These are phyloP conservation scores for Colletotrichum liaoningense DNA, from an alignment of 2,329 filamentous ascomycete species.

Conservation along the genomic window DNA sequence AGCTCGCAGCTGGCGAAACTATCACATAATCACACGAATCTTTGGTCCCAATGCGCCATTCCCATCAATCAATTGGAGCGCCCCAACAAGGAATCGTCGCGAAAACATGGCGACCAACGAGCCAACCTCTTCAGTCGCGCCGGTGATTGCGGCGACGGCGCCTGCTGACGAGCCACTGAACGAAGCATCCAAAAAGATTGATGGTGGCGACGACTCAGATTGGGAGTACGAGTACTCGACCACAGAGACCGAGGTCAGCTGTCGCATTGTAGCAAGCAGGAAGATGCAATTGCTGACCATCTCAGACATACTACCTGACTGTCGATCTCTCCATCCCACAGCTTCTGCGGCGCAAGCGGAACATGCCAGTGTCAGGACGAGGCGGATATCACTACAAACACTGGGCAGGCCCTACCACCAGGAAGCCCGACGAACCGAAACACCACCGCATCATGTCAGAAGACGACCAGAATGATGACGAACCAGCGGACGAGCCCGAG, in stretches of 20 bases:
- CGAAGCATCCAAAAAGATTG: background rate
- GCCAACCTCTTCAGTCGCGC: conserved; percentile 13
- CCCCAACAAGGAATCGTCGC: background rate
- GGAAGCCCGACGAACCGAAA: conserved; percentile 34
- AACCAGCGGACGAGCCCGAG: conserved; percentile 32
- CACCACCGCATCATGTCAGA: conserved; percentile 37
- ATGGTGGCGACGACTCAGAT: conserved; percentile 65
- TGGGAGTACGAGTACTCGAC: conserved; percentile 77
- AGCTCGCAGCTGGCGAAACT: background rate
- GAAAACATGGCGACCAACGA: conserved; percentile 26
- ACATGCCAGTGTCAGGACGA: conserved; percentile 42
- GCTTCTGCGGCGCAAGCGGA: conserved; percentile 55
- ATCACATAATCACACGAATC: too few relatives aligned
- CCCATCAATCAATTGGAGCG: background rate
- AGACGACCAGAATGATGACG: conserved; percentile 40
- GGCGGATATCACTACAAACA: conserved; percentile 61
- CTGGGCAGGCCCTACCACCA: conserved; percentile 47
- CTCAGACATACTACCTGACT: conserved; percentile 72
- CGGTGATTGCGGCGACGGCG: conserved; percentile 13
- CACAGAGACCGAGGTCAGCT: conserved; percentile 69
- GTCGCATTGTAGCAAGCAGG: background rate
- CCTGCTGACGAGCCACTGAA: conserved; percentile 5
- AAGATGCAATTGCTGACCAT: background rate
- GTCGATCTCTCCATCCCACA: conserved; percentile 72
- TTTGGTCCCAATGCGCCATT: background rate